These are phyloP conservation scores for Nakazawaea ambrosiae DNA, from an alignment of 805 yeast species.

Conservation along the genomic window DNA sequence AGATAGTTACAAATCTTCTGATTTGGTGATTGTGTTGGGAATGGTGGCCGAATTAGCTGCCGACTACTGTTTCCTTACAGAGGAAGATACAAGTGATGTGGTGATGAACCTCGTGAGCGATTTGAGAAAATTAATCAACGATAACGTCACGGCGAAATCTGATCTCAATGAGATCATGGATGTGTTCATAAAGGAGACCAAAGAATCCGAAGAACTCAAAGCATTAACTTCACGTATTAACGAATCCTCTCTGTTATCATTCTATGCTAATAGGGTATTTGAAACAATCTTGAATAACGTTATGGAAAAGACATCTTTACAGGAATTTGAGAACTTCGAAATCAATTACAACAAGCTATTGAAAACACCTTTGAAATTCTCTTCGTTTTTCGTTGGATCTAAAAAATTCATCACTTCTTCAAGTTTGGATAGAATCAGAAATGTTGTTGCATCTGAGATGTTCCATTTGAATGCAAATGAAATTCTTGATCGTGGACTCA, in stretches of 20 bases:
- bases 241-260: slow-evolving; percentile 6
- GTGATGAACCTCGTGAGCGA: too few species aligned
- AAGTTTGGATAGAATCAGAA: slow-evolving; percentile 46
- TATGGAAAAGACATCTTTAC: slow-evolving; percentile 21
- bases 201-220: too few species aligned
- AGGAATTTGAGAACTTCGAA: slow-evolving; percentile 23
- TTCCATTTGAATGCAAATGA: slow-evolving; percentile 43
- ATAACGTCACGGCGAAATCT: too few species aligned
- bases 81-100: too few species aligned
- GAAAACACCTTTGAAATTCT: slow-evolving; percentile 25
- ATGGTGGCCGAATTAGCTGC: slow-evolving; percentile 27
- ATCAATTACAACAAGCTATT: slow-evolving; percentile 25
- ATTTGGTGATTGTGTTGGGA: slow-evolving; percentile 17
- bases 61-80: slow-evolving; percentile 30
- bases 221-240: too few species aligned
- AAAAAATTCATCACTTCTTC: slow-evolving; percentile 28
- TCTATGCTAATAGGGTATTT: slow-evolving; percentile 30
- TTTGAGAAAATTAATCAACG: too few species aligned
- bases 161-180: too few species aligned
- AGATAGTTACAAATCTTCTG: too few species aligned
- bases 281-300: slow-evolving; percentile 23
- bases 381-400: slow-evolving; percentile 28
- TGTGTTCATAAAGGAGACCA: too few species aligned
- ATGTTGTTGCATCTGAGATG: slow-evolving; percentile 56
- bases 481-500: slow-evolving; percentile 35